Conservation (phyloP, 176 grass and related monocot genomes). For the Triticum dicoccoides region DNA sequence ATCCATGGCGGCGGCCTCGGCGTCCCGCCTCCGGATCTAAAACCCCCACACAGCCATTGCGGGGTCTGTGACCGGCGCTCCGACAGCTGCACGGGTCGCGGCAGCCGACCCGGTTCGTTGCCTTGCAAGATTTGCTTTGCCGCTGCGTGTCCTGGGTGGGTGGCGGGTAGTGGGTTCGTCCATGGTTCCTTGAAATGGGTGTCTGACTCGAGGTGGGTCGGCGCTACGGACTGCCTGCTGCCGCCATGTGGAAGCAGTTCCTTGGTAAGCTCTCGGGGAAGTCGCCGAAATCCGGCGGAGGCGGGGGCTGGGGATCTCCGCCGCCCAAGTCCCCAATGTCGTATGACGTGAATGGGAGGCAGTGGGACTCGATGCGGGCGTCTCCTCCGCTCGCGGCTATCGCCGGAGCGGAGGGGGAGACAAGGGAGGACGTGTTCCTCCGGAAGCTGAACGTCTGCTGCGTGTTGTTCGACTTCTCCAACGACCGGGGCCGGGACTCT, state of each 20-base stretch:
- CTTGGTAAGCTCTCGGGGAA: constrained; percentile 83
- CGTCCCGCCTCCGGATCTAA: constrained; percentile 33
- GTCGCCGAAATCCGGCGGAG: constrained; percentile 49
- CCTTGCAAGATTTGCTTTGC: constrained; percentile 31
- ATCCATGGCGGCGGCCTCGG: constrained; percentile 38
- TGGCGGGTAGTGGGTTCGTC: constrained; percentile 17
- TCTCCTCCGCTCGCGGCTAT: not conserved
- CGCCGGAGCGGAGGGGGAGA: constrained; percentile 28
- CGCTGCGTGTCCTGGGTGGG: constrained; percentile 18
- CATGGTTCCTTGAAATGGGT: constrained; percentile 34
- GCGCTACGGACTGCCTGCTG: not conserved
- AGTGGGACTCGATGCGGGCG: constrained; percentile 2
- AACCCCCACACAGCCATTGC: not conserved
- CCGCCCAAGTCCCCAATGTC: constrained; percentile 23
- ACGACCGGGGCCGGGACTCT: constrained; percentile 62
- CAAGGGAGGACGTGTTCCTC: constrained; percentile 78
- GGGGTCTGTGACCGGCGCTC: not conserved
- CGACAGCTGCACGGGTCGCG: constrained; percentile 5
- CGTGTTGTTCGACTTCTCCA: constrained; percentile 79
- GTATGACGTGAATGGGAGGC: constrained; percentile 15
- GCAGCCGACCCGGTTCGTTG: not conserved
- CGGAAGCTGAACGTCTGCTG: constrained; percentile 82
- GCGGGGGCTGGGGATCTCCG: constrained; percentile 22
- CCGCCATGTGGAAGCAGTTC: constrained; percentile 92
- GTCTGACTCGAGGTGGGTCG: constrained; percentile 30